These are phyloP conservation scores for Gastroboletus turbinatus DNA, from an alignment of 1,284 basidiomycete genomes.

Conservation along the genomic window DNA sequence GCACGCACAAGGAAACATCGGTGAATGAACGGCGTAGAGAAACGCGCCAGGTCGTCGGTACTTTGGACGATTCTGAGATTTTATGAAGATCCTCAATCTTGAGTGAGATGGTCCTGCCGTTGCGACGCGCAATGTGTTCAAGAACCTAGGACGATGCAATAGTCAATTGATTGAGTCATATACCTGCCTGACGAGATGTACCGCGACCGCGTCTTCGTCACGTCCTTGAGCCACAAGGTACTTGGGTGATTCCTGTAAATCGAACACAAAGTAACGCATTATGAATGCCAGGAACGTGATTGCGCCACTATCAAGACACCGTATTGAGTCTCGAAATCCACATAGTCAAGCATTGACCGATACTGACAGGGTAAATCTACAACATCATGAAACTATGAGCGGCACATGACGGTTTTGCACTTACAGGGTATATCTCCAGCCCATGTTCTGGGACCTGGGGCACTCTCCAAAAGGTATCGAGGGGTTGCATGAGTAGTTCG, in stretches of 20 bases:
- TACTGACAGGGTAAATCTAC: slow-evolving; percentile 42
- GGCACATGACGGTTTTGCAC: neutral
- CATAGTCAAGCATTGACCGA: neutral
- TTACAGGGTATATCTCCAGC: slow-evolving; percentile 64
- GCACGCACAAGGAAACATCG: slow-evolving; percentile 41
- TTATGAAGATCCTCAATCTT: slow-evolving; percentile 45
- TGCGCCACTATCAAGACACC: slow-evolving; percentile 36
- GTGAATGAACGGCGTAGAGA: slow-evolving; percentile 41
- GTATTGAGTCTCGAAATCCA: slow-evolving; percentile 1
- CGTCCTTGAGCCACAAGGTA: slow-evolving; percentile 55
- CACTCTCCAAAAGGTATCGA: slow-evolving; percentile 39
- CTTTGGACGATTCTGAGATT: slow-evolving; percentile 27
- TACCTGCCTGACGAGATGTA: slow-evolving; percentile 17
- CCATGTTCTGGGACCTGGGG: slow-evolving; percentile 48
- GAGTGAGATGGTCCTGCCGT: slow-evolving; percentile 47
- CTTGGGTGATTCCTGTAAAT: slow-evolving; percentile 59
- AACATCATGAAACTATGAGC: slow-evolving; percentile 1
- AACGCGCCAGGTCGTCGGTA: slow-evolving; percentile 27
- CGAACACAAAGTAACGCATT: slow-evolving; percentile 45
- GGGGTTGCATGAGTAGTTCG: slow-evolving; percentile 46
- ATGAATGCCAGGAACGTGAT: slow-evolving; percentile 48
- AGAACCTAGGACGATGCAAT: slow-evolving; percentile 37
- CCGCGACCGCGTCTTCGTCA: slow-evolving; percentile 55
- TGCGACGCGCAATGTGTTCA: slow-evolving; percentile 50
- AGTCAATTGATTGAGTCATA: neutral